Evolutionary conservation across 306 rosid species (phyloP).

Genomic region (Glycine soja): DNA sequence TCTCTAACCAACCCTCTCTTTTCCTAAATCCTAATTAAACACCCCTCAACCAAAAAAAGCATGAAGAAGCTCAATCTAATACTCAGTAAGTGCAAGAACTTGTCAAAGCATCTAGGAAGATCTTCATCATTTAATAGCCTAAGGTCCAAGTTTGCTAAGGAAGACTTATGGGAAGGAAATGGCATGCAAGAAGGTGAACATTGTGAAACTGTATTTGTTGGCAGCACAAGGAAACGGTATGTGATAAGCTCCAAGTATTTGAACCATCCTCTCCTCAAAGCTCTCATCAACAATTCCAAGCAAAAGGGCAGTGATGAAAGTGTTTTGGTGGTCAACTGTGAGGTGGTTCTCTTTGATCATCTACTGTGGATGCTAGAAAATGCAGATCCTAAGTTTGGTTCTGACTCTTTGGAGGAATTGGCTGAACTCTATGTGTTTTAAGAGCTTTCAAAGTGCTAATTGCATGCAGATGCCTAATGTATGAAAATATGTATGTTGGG

Average conservation of each 20-base stretch:
- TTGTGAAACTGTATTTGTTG: constrained; percentile 67
- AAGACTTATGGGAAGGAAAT: constrained; percentile 51
- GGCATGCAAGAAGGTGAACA: constrained; percentile 40
- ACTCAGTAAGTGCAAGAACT: constrained; percentile 84
- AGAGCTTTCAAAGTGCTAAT: constrained; percentile 13
- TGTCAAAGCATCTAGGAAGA: constrained; percentile 77
- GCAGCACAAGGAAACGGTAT: constrained; percentile 80
- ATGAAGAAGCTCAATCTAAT: constrained; percentile 78
- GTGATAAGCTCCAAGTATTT: constrained; percentile 68
- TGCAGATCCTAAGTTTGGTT: constrained; percentile 69
- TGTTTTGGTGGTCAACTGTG: constrained; percentile 72
- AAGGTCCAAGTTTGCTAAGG: constrained; percentile 74
- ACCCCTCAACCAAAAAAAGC: neutral
- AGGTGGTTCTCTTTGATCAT: constrained; percentile 92
- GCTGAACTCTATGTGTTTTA: constrained; percentile 74
- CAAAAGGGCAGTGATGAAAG: constrained; percentile 43
- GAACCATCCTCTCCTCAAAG: constrained; percentile 73
- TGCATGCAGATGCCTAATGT: neutral
- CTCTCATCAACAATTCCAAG: constrained; percentile 72
- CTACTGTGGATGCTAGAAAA: constrained; percentile 90
- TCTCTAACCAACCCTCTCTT: neutral
- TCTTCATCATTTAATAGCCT: constrained; percentile 73
- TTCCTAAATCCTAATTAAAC: constrained; percentile 15
- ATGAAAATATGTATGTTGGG: neutral
- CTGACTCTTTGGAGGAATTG: constrained; percentile 85